These are phyloP conservation scores for Mallotus japonicus DNA, from an alignment of 441 rosid species.

Conservation along the genomic window DNA sequence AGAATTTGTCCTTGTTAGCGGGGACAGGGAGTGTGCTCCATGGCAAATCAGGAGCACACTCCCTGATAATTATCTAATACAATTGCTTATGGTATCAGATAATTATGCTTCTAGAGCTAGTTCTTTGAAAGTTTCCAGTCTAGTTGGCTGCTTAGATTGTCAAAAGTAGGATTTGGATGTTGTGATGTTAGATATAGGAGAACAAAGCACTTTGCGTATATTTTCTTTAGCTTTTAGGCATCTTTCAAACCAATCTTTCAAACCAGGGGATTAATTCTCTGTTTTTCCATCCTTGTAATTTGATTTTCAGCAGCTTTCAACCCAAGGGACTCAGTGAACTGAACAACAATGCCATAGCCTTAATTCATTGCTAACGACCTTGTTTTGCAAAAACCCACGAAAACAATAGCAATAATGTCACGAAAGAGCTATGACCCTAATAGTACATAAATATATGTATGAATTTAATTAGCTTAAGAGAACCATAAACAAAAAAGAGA, in stretches of 20 bases:
- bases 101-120: neutral
- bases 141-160: neutral
- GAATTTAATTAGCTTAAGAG: neutral
- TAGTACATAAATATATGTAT: neutral
- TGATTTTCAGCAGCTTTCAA: neutral
- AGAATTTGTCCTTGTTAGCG: neutral
- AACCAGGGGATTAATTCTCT: too few relatives aligned
- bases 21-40: neutral
- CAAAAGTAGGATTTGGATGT: neutral
- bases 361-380: neutral
- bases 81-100: neutral
- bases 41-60: neutral
- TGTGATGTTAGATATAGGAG: neutral
- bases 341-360: neutral
- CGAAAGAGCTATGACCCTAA: neutral
- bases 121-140: neutral
- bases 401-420: too few relatives aligned
- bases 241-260: too few relatives aligned
- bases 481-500: neutral
- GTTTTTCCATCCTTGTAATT: too few relatives aligned
- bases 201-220: neutral
- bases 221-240: neutral
- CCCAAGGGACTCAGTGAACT: slow-evolving; percentile 1
- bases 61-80: too few relatives aligned
- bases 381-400: too few relatives aligned